Evolutionary conservation across 257 asterid genomes (phyloP).

Genomic region (Solanum chiquidenum): DNA sequence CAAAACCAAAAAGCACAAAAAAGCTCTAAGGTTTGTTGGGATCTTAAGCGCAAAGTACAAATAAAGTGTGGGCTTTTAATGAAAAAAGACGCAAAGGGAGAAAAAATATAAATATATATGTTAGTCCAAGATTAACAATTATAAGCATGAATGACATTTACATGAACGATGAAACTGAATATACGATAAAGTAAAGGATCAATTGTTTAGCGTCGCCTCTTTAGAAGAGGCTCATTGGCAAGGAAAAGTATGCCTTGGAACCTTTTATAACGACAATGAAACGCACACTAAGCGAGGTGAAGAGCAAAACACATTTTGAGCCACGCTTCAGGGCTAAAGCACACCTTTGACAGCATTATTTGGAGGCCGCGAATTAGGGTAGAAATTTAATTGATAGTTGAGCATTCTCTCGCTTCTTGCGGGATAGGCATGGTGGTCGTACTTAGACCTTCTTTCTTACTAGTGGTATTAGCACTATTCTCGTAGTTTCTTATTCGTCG

Average conservation of each 20-base stretch:
- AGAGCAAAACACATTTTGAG: background rate
- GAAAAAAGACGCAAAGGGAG: background rate
- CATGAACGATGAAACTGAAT: background rate
- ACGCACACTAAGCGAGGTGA: background rate
- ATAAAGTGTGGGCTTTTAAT: background rate
- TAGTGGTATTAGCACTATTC: background rate
- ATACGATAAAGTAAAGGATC: background rate
- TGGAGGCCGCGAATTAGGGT: background rate
- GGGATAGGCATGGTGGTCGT: background rate
- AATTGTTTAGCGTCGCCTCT: background rate
- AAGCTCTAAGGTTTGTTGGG: background rate
- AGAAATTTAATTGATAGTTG: background rate
- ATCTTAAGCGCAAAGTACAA: background rate
- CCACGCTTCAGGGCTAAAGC: background rate
- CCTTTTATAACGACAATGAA: background rate
- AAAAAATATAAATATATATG: background rate
- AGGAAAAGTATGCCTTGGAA: background rate
- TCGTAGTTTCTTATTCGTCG: background rate
- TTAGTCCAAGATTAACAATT: background rate
- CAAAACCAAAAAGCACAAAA: background rate
- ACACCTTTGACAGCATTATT: background rate
- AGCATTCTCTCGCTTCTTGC: background rate
- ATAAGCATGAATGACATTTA: background rate
- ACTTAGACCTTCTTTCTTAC: background rate
- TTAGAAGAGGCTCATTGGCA: background rate